Conservation (phyloP, 306 rosid genomes). For the Pachyrhizus erosus region DNA sequence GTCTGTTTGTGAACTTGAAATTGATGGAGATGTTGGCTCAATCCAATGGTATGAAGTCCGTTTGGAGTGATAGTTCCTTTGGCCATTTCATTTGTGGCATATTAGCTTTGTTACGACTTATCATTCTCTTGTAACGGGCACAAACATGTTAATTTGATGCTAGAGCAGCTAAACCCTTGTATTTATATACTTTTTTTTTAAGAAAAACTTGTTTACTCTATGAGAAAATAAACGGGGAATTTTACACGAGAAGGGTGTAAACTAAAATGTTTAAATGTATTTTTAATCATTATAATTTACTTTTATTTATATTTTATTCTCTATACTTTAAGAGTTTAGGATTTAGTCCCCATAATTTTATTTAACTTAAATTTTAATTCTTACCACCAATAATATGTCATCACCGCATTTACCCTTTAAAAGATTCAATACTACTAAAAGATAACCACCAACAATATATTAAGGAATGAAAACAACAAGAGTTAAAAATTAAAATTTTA, state of each 20-base stretch:
- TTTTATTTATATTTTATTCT: too few relatives aligned
- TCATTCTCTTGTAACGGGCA: neutral
- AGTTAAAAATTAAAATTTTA: too few relatives aligned
- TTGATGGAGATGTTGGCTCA: slow-evolving; percentile 82
- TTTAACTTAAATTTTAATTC: too few relatives aligned
- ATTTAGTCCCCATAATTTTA: neutral
- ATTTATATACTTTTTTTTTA: neutral
- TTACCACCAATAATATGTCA: too few relatives aligned
- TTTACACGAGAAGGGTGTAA: neutral
- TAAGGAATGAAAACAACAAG: too few relatives aligned
- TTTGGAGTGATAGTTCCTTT: slow-evolving; percentile 47
- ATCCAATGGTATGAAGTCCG: slow-evolving; percentile 92
- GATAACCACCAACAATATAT: too few relatives aligned
- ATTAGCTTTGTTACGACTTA: neutral
- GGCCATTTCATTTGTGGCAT: neutral
- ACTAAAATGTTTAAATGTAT: neutral
- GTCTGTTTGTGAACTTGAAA: slow-evolving; percentile 87
- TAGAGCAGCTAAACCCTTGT: neutral
- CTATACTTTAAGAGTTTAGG: neutral
- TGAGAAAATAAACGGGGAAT: neutral
- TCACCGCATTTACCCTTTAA: too few relatives aligned
- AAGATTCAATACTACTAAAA: too few relatives aligned
- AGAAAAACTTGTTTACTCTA: neutral
- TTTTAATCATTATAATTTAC: neutral
- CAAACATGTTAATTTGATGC: neutral